phyloP scores from a whole-genome alignment of 169 alveolate species.

The Miamiensis avidus region DNA sequence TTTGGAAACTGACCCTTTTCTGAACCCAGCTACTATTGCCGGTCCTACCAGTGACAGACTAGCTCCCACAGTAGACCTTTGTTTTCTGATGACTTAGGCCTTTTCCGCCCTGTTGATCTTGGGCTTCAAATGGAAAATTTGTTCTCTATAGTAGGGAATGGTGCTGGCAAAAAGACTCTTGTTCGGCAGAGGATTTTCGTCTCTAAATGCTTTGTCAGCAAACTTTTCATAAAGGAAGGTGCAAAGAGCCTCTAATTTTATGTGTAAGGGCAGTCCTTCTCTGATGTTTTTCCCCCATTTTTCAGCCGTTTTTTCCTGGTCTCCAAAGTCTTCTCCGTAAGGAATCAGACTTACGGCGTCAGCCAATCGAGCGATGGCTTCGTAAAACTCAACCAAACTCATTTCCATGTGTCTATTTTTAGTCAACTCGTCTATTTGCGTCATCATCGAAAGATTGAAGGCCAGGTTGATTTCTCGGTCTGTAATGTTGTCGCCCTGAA shows the following conservation, averaged over 20 bases:
- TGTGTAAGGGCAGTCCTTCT: slow-evolving; percentile 32
- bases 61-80: too few species aligned
- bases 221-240: too few species aligned
- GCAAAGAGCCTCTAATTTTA: slow-evolving; percentile 44
- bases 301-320: background rate
- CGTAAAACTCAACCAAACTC: slow-evolving; percentile 66
- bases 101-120: too few species aligned
- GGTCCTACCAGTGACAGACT: too few species aligned
- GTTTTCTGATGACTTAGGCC: too few species aligned
- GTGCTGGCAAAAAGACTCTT: too few species aligned
- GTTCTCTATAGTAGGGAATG: too few species aligned
- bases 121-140: too few species aligned
- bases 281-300: slow-evolving; percentile 14
- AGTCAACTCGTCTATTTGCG: slow-evolving; percentile 61
- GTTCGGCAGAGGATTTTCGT: too few species aligned
- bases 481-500: background rate
- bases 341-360: slow-evolving; percentile 46
- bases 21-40: too few species aligned
- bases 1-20: too few species aligned
- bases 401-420: slow-evolving; percentile 55
- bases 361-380: slow-evolving; percentile 65
- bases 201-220: too few species aligned
- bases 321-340: background rate
- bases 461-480: background rate
- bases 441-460: slow-evolving; percentile 49